Conservation (phyloP, 768 basidiomycete genomes). For the Hypholoma sublateritium region DNA sequence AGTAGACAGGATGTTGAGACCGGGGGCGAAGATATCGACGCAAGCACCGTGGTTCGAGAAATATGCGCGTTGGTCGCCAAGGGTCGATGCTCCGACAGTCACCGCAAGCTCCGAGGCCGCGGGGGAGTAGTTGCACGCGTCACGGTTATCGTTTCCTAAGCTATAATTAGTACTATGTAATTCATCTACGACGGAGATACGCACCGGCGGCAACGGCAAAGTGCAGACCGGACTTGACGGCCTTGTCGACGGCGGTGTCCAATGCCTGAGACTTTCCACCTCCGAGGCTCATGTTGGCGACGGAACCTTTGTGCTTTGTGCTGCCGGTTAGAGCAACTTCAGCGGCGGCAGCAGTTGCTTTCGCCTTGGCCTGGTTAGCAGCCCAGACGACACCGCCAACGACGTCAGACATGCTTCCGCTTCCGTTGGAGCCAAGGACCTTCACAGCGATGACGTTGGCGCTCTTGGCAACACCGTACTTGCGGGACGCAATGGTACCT, state of each 20-base stretch:
- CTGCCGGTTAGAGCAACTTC: conserved; percentile 74
- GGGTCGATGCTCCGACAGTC: conserved; percentile 91
- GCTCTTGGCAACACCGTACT: conserved; percentile 95
- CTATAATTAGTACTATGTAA: not conserved
- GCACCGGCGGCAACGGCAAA: conserved; percentile 95
- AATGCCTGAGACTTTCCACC: conserved; percentile 89
- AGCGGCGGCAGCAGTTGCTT: conserved; percentile 57
- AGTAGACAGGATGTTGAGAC: conserved; percentile 88
- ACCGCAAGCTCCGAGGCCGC: conserved; percentile 87
- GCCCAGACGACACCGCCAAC: conserved; percentile 88
- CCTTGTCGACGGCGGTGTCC: conserved; percentile 82
- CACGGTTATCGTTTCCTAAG: conserved; percentile 76
- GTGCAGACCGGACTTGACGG: conserved; percentile 84
- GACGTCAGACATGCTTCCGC: conserved; percentile 94
- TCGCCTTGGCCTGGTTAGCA: conserved; percentile 46
- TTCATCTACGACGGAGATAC: conserved; percentile 21
- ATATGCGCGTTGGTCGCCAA: conserved; percentile 79
- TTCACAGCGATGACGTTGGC: conserved; percentile 90
- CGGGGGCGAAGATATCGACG: conserved; percentile 92
- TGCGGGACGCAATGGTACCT: conserved; percentile 91
- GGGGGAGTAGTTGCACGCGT: conserved; percentile 93
- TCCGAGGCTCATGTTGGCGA: conserved; percentile 97
- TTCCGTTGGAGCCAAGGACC: conserved; percentile 92
- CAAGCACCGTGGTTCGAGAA: conserved; percentile 93
- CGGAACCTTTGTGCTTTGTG: conserved; percentile 89